phyloP scores from a whole-genome alignment of 306 rosid species.

The Erythrophleum fordii region DNA sequence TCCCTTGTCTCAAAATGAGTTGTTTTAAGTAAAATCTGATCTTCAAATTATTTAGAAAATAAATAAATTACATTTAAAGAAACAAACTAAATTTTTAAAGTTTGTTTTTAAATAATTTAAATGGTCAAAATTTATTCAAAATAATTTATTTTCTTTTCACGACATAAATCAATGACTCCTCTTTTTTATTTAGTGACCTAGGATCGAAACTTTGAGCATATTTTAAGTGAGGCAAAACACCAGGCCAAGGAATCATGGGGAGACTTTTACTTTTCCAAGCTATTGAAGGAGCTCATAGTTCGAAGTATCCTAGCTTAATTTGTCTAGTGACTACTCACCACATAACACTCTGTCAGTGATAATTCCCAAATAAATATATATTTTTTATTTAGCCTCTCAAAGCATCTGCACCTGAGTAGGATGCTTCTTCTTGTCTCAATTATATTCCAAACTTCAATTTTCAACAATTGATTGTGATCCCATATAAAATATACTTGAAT shows the following conservation, averaged over 20 bases:
- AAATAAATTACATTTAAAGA: too few relatives aligned
- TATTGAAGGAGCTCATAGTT: constrained; percentile 49
- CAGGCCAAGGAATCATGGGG: constrained; percentile 51
- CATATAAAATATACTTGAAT: constrained; percentile 27
- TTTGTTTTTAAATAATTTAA: too few relatives aligned
- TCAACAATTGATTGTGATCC: constrained; percentile 40
- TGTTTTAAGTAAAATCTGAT: too few relatives aligned
- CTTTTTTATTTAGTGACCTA: constrained; percentile 43
- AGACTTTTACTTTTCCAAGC: constrained; percentile 53
- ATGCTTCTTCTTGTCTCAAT: constrained; percentile 48
- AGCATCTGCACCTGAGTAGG: constrained; percentile 45
- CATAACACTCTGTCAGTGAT: constrained; percentile 59
- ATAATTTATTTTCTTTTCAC: too few relatives aligned
- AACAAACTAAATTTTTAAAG: too few relatives aligned
- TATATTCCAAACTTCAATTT: constrained; percentile 32
- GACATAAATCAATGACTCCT: too few relatives aligned
- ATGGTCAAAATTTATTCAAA: too few relatives aligned
- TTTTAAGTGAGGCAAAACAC: constrained; percentile 45
- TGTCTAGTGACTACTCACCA: constrained; percentile 62
- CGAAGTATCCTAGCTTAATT: constrained; percentile 35
- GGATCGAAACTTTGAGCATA: constrained; percentile 34
- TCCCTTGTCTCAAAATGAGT: too few relatives aligned
- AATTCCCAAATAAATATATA: constrained; percentile 44
- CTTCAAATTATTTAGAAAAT: too few relatives aligned
- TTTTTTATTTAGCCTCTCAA: constrained; percentile 33